Evolutionary conservation across 2,329 filamentous ascomycete genomes (phyloP), one percentile per base, ranked within the genome.

Genomic region (Stagonosporopsis vannaccii): DNA sequence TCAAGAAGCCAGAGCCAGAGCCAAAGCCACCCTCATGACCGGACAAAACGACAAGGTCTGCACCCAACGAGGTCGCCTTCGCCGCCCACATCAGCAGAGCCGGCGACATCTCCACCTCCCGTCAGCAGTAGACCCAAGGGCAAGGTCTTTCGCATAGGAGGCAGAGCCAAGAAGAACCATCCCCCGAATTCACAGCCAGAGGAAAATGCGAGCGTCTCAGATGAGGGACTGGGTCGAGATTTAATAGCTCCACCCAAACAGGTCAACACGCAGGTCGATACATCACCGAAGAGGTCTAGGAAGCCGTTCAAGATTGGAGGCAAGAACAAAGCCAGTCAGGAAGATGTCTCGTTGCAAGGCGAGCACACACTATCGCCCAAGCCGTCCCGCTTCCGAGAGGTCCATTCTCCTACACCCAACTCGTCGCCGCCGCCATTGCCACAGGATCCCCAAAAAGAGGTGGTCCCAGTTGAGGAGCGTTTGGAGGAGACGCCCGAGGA

Each of bases 401-500:
- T 51, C n/a, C 28, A 47, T 25, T 63, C 60, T 2, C 58, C 61
- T 6, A 58, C 55, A 36, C 19, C 54, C 41, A 43, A 51, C 8
- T 46, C 58, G 11, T 62, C 61, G 3, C 61, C 58, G 11, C 63
- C 64, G 2, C 37, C 54, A 2, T 23, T 53, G 35, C 39, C 39
- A 1, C 28, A 30, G 7, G 33, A 25, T 4, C 9, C 32, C 7
- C 50, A 55, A 12, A 61, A 60, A 20, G 58, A 64, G 28, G 28
- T 26, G 8, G 39, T 54, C 2, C 61, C 63, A 4, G 36, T 50
- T 9, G 60, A 66, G 32, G 59, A 70, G 23, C 39, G 60, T 6
- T 51, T 53, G 19, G 71, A 75, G 50, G 72, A 76, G 43, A 75
- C 81, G 2, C 80, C 80, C 9, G 76, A 83, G 57, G 80, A 87